These are phyloP conservation scores for Hemileccinum impolitum DNA, from an alignment of 768 basidiomycete species.

Conservation along the genomic window DNA sequence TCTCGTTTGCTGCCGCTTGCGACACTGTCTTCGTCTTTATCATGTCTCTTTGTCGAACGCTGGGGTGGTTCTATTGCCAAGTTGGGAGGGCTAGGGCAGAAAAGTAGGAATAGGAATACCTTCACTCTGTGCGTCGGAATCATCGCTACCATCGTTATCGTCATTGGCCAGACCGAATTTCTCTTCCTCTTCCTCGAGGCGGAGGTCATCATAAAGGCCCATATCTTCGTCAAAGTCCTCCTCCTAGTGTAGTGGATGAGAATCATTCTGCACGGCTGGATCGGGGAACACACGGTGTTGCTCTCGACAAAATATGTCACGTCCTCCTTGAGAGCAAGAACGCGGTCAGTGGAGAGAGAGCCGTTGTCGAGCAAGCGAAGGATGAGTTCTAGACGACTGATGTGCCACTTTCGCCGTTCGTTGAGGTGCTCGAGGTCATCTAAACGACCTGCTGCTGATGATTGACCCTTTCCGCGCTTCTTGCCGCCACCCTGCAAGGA, in stretches of 20 bases:
- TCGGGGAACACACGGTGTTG: constrained; percentile 71
- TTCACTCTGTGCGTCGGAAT: constrained; percentile 72
- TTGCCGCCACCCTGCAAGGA: constrained; percentile 73
- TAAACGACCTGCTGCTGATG: constrained; percentile 62
- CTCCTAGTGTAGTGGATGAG: constrained; percentile 53
- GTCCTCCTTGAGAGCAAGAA: constrained; percentile 84
- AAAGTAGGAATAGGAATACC: constrained; percentile 39
- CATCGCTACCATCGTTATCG: constrained; percentile 71
- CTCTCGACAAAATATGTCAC: constrained; percentile 95
- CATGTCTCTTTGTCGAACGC: constrained; percentile 70
- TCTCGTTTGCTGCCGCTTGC: constrained; percentile 67
- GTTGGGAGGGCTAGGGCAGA: background rate
- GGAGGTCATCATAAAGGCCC: constrained; percentile 96
- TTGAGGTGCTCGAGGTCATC: constrained; percentile 87
- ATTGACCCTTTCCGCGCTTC: constrained; percentile 76
- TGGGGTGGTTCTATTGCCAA: constrained; percentile 52
- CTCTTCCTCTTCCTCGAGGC: constrained; percentile 95
- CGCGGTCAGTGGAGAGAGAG: constrained; percentile 76
- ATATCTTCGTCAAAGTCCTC: constrained; percentile 98
- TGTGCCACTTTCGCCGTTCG: constrained; percentile 94
- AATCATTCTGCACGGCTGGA: constrained; percentile 7
- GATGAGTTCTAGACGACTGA: constrained; percentile 88
- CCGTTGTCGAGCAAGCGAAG: constrained; percentile 93
- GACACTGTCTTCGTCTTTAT: constrained; percentile 69
- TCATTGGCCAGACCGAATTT: constrained; percentile 75